Percentiles rank a stretch among this genome's conserved stretches.
Evolutionary conservation across 768 basidiomycete species (phyloP).

Genomic region (Hericium rajendrae): DNA sequence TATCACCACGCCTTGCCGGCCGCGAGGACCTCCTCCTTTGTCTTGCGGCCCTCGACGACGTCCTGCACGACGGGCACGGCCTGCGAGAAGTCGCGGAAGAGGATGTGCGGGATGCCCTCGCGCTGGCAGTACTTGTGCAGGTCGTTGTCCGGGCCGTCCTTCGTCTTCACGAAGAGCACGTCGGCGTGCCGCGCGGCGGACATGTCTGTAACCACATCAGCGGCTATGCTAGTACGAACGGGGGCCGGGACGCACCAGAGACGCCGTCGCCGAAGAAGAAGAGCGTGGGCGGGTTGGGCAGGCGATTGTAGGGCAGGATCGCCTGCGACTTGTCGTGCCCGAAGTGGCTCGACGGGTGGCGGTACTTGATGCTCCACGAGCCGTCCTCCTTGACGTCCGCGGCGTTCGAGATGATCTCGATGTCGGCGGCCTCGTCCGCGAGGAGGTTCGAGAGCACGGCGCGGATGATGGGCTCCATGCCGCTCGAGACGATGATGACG

Average conservation of each 20-base stretch:
- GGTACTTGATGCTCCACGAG: constrained; percentile 75
- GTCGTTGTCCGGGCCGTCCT: constrained; percentile 73
- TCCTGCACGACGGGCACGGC: constrained; percentile 51
- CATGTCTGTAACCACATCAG: constrained; percentile 45
- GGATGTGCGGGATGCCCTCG: constrained; percentile 69
- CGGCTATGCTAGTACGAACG: background rate
- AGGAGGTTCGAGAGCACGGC: constrained; percentile 80
- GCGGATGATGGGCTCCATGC: constrained; percentile 91
- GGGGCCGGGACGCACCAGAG: constrained; percentile 49
- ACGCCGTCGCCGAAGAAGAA: constrained; percentile 99
- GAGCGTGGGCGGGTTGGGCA: constrained; percentile 62
- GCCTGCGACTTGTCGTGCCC: constrained; percentile 97
- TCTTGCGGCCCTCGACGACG: constrained; percentile 65
- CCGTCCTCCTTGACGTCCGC: constrained; percentile 55
- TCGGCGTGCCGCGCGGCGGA: constrained; percentile 91
- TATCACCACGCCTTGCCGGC: constrained; percentile 4
- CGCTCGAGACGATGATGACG: constrained; percentile 89
- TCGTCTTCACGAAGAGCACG: constrained; percentile 87
- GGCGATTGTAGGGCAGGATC: constrained; percentile 79
- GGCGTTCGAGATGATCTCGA: constrained; percentile 93
- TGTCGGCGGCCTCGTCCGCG: constrained; percentile 60
- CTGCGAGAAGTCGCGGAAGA: constrained; percentile 63
- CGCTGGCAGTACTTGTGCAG: constrained; percentile 73
- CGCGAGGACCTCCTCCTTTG: constrained; percentile 40
- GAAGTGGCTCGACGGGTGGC: constrained; percentile 82